These are phyloP conservation scores for Phytopythium boreale DNA, from an alignment of 352 stramenopile genomes.

Conservation along the genomic window DNA sequence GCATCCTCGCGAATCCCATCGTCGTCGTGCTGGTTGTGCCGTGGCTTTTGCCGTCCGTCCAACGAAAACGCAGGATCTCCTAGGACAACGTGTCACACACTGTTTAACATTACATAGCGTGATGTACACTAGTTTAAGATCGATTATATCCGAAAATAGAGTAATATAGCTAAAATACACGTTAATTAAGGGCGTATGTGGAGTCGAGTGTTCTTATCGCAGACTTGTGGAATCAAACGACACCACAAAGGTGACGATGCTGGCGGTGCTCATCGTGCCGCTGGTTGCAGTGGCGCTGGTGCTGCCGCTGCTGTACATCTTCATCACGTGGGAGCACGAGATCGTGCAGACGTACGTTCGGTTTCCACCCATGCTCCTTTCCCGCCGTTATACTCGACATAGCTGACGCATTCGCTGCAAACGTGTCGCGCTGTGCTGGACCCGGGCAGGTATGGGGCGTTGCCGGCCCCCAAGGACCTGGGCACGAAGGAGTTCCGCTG, in stretches of 20 bases:
- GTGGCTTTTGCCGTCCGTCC: not conserved
- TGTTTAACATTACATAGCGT: not conserved
- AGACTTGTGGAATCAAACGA: not conserved
- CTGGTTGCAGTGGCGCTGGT: constrained; percentile 52
- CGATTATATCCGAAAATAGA: not conserved
- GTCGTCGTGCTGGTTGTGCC: not conserved
- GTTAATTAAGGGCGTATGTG: not conserved
- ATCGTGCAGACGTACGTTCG: constrained; percentile 44
- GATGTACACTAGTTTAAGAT: not conserved
- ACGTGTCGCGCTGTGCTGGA: not conserved
- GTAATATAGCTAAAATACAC: not conserved
- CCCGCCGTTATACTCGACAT: not conserved
- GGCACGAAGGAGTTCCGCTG: constrained; percentile 79
- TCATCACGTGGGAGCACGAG: constrained; percentile 79
- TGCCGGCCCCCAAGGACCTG: constrained; percentile 68
- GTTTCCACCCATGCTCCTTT: not conserved
- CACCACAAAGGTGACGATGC: not conserved
- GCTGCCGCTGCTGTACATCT: constrained; percentile 63
- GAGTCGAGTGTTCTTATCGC: not conserved
- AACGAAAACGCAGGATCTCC: not conserved
- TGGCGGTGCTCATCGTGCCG: constrained; percentile 35
- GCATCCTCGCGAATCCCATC: not conserved
- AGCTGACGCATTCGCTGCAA: not conserved
- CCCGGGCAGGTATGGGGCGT: constrained; percentile 35
- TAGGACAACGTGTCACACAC: not conserved